Percentiles rank a stretch among this genome's conserved stretches.
Conservation (phyloP, 2,329 filamentous ascomycete genomes). For the Penicillium sp. region DNA sequence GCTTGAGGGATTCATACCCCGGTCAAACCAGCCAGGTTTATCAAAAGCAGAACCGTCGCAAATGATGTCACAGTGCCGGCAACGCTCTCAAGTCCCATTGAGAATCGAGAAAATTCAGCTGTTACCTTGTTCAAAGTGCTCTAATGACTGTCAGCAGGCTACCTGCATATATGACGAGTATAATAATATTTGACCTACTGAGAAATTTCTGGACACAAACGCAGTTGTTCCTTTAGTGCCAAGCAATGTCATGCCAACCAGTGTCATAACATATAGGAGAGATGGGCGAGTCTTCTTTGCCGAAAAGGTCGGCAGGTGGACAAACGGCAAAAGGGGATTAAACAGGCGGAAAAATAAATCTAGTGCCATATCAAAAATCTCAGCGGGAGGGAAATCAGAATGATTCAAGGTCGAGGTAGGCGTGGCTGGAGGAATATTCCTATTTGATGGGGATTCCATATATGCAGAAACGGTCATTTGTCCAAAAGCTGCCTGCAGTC, state of each 20-base stretch:
- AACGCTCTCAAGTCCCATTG: conserved; percentile 34
- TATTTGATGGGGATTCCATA: conserved; percentile 15
- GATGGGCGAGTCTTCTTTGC: conserved; percentile 42
- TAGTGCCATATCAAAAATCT: conserved; percentile 47
- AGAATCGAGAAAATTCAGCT: conserved; percentile 37
- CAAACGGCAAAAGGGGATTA: conserved; percentile 46
- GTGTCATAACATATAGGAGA: conserved; percentile 46
- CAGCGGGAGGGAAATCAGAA: conserved; percentile 42
- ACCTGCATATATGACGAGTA: neutral
- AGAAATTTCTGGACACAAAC: conserved; percentile 43
- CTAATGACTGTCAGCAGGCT: conserved; percentile 12
- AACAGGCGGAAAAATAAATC: conserved; percentile 49
- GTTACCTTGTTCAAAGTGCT: conserved; percentile 34
- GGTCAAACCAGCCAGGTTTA: conserved; percentile 44
- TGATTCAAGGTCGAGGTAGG: conserved; percentile 19
- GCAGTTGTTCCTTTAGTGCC: conserved; percentile 45
- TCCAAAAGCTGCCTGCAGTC: conserved; percentile 34
- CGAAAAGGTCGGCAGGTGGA: conserved; percentile 47
- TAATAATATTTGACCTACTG: conserved; percentile 18
- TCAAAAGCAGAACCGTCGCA: conserved; percentile 42
- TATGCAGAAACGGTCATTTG: conserved; percentile 16
- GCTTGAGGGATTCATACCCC: conserved; percentile 24
- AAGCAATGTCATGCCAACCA: conserved; percentile 46
- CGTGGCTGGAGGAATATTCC: conserved; percentile 14
- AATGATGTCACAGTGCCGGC: conserved; percentile 40